These are phyloP conservation scores for Pyricularia sp. DNA, from an alignment of 2,329 filamentous ascomycete species.

Conservation along the genomic window DNA sequence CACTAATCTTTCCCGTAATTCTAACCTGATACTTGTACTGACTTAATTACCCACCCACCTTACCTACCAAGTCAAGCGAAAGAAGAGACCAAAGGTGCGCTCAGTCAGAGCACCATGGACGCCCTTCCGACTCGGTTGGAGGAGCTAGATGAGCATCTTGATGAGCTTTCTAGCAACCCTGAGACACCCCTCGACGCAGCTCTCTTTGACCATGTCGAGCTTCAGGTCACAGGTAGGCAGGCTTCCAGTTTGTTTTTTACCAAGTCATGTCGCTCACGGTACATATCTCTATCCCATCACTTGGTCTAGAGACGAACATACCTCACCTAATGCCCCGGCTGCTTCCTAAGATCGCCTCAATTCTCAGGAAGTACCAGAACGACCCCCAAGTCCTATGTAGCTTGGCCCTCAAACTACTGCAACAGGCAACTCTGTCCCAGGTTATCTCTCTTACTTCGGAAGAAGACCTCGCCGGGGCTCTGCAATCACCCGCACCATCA, in stretches of 20 bases:
- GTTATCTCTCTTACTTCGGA: conserved; percentile 42
- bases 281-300: neutral
- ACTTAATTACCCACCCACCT: neutral
- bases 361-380: conserved; percentile 40
- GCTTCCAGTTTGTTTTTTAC: neutral
- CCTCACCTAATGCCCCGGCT: conserved; percentile 40
- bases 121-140: conserved; percentile 38
- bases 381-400: conserved; percentile 42
- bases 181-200: conserved; percentile 32
- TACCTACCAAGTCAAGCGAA: neutral
- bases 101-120: conserved; percentile 19
- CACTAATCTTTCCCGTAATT: neutral
- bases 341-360: conserved; percentile 41
- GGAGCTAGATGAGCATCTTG: conserved; percentile 45
- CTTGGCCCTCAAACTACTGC: conserved; percentile 46
- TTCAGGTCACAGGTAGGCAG: conserved; percentile 36
- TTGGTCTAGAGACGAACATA: conserved; percentile 37
- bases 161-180: conserved; percentile 35
- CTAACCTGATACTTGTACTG: neutral
- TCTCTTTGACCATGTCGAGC: conserved; percentile 49
- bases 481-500: conserved; percentile 43
- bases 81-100: neutral
- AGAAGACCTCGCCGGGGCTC: conserved; percentile 39
- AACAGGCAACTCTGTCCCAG: conserved; percentile 41
- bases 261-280: neutral